Base-by-base conservation (phyloP, 176 grass and related monocot species). In the Elymus sibiricus region DNA sequence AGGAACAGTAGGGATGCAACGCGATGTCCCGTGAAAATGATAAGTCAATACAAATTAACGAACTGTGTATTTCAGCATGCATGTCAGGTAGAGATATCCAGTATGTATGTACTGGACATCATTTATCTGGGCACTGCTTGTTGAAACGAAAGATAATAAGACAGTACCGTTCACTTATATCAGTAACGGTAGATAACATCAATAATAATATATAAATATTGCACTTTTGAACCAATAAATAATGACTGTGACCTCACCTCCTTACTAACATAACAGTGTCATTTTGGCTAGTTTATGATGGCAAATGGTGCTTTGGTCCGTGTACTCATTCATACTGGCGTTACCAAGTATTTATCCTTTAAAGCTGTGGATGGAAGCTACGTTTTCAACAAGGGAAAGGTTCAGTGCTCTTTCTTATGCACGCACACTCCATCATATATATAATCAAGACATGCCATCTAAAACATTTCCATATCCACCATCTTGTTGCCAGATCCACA, bases 371-470 rank as follows among this genome's bases (percentile, higher is more conserved):
- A 98, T 92, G 91, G 95, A 76, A 88, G 95, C 87, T 95, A 85
- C 56, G 95, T 98, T 5, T 98, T 92, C 78, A 98, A 95, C 74
- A 98, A 95, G 89, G 91, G 93, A 82, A 98, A 98, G 93, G 95
- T 95, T 84, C 12, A 15, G 19, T 49, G 42, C 14, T 46, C 27
- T 44, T 78, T 55, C 13, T 40, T 16, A 51, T 12, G 11, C 1
- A 70, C 76, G 9, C 17, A 32, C 1, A 76, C 58, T 70, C 21
- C 13, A 55, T 82, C 27, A 39, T 65, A 46, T 47, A 24, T 63
- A 53, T 53, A 26, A n/a, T 44, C n/a, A 39, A 39, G 47, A 29
- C 14, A 35, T 79, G 19, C 29, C 34, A 78, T 43, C 11, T 66
- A 28, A 32, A 9, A 32, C 4, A 73, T n/a, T n/a, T 64, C 3